Evolutionary conservation across 495 filamentous ascomycete genomes (phyloP).

Genomic region (Thermothielavioides terrestris): DNA sequence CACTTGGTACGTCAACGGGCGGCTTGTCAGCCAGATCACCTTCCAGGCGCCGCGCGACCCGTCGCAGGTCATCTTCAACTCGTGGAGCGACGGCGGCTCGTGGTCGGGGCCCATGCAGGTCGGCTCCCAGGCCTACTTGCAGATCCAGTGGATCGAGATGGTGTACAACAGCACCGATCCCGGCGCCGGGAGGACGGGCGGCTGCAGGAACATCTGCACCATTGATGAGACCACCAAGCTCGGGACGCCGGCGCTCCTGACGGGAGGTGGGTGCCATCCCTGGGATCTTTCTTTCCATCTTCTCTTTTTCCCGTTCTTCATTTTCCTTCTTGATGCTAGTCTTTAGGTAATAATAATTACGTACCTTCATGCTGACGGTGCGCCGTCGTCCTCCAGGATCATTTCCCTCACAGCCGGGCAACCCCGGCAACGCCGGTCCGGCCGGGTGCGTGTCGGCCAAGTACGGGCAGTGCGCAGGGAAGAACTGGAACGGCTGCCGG

Average conservation of each 20-base stretch:
- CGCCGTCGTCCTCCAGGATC: too few relatives aligned
- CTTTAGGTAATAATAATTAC: too few relatives aligned
- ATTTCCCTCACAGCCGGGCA: too few relatives aligned
- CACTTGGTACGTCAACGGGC: slow-evolving; percentile 59
- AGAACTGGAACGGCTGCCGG: slow-evolving; percentile 38
- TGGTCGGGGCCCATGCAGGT: slow-evolving; percentile 65
- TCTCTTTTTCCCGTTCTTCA: too few relatives aligned
- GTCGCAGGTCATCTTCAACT: slow-evolving; percentile 56
- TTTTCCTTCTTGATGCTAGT: too few relatives aligned
- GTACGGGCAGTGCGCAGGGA: slow-evolving; percentile 44
- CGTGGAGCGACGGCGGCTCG: slow-evolving; percentile 65
- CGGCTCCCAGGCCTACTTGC: slow-evolving; percentile 50
- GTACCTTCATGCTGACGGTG: slow-evolving; percentile 3
- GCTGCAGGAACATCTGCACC: slow-evolving; percentile 39
- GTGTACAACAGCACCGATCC: slow-evolving; percentile 52
- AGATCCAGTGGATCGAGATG: slow-evolving; percentile 68
- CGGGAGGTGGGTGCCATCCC: slow-evolving; percentile 10
- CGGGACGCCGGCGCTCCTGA: slow-evolving; percentile 28
- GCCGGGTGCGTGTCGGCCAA: slow-evolving; percentile 20
- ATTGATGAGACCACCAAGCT: slow-evolving; percentile 39
- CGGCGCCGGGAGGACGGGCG: slow-evolving; percentile 8
- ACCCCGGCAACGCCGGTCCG: slow-evolving; percentile 1
- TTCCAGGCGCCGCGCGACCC: slow-evolving; percentile 56
- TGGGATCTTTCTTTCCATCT: too few relatives aligned
- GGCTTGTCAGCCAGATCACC: slow-evolving; percentile 45